Conservation (phyloP, 192 early-diverging fungal genomes). For the Coemansia sp. region DNA sequence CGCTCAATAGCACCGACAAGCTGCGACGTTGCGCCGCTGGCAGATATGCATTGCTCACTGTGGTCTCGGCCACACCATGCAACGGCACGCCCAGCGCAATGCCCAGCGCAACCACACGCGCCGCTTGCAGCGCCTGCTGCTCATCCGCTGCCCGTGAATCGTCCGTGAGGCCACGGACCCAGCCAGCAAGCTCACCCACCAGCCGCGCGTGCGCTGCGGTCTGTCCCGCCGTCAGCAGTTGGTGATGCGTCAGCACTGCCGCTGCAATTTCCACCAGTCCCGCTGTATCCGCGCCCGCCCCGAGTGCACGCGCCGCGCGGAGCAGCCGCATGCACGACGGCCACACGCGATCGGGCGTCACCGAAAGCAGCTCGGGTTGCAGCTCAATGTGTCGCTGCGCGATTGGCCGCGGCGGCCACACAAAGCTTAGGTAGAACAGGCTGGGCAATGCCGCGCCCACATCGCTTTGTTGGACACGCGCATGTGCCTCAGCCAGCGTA, state of each 20-base stretch:
- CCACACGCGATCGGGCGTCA: constrained; percentile 44
- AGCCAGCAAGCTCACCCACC: constrained; percentile 10
- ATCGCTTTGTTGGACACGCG: constrained; percentile 4
- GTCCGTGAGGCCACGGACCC: constrained; percentile 4
- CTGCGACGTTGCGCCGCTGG: constrained; percentile 18
- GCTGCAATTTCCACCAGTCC: constrained; percentile 18
- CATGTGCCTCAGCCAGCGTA: constrained; percentile 10
- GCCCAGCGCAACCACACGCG: constrained; percentile 19
- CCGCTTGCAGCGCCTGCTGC: constrained; percentile 13
- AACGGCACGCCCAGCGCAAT: constrained; percentile 34
- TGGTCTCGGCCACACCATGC: constrained; percentile 39
- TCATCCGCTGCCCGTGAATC: constrained; percentile 14
- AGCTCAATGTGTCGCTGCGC: constrained; percentile 24
- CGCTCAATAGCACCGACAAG: constrained; percentile 17
- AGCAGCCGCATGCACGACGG: constrained; percentile 17
- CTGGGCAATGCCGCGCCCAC: constrained; percentile 7
- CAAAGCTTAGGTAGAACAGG: constrained; percentile 41
- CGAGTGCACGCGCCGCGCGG: constrained; percentile 4
- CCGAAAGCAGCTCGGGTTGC: constrained; percentile 15
- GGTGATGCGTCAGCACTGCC: constrained; percentile 21
- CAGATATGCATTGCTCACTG: constrained; percentile 26
- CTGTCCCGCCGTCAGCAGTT: constrained; percentile 24
- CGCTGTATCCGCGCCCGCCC: not conserved
- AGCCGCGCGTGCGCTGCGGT: constrained; percentile 9
- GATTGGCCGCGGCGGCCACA: constrained; percentile 39